A percentile compares a stretch with the other conserved stretches of the same genome.
Conservation (phyloP, 371 early-diverging fungal species). For the Mucor indicus region DNA sequence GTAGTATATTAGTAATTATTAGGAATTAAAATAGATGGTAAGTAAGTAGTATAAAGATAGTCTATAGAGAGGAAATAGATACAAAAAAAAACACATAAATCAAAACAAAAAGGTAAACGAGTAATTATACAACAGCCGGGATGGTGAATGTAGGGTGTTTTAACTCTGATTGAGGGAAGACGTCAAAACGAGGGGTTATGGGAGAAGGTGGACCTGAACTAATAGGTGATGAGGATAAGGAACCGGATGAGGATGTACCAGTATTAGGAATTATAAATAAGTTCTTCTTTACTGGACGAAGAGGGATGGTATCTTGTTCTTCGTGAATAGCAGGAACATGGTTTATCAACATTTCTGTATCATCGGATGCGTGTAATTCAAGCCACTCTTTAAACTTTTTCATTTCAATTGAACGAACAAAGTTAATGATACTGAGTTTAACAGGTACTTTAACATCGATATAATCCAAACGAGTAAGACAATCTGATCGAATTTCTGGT, state of each 20-base stretch:
- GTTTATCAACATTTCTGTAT: conserved; percentile 11
- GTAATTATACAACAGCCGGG: too few species aligned
- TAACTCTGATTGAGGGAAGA: neutral
- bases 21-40: too few species aligned
- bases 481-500: conserved; percentile 19
- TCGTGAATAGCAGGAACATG: too few species aligned
- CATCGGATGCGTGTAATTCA: neutral
- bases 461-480: conserved; percentile 10
- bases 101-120: too few species aligned
- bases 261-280: too few species aligned
- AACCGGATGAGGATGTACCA: too few species aligned
- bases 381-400: conserved; percentile 5
- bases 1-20: too few species aligned
- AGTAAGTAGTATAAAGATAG: too few species aligned
- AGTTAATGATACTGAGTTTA: conserved; percentile 6
- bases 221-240: conserved; percentile 21
- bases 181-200: conserved; percentile 23
- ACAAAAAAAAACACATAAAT: too few species aligned
- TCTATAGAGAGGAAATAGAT: too few species aligned
- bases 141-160: neutral
- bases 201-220: conserved; percentile 34
- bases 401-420: conserved; percentile 18
- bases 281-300: too few species aligned
- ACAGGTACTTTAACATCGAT: conserved; percentile 10
- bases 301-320: too few species aligned